phyloP scores from a whole-genome alignment of 2,329 filamentous ascomycete genomes.

The Xenoacremonium recifei region DNA sequence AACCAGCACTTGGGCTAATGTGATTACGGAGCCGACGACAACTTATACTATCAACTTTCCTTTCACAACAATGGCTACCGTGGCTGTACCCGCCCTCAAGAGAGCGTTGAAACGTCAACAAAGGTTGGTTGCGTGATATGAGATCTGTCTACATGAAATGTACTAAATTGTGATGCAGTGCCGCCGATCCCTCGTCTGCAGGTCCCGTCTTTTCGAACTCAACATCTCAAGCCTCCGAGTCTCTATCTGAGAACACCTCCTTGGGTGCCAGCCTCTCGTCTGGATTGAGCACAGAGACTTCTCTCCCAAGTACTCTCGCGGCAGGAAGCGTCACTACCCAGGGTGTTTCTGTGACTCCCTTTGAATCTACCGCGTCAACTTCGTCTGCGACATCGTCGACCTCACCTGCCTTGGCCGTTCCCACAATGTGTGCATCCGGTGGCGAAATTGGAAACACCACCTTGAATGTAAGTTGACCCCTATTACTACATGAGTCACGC shows the following conservation, averaged over 20 bases:
- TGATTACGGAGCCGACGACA: constrained; percentile 37
- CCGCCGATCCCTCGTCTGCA: constrained; percentile 6
- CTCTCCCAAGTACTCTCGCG: constrained; percentile 5
- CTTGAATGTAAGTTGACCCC: constrained; percentile 33
- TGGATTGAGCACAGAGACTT: constrained; percentile 3
- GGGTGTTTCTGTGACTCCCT: too few relatives aligned
- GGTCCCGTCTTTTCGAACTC: constrained; percentile 37
- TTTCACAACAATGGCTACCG: constrained; percentile 36
- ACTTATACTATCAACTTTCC: constrained; percentile 40
- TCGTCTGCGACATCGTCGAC: constrained; percentile 2
- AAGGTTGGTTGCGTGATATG: constrained; percentile 15
- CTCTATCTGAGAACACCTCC: constrained; percentile 19
- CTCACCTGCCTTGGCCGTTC: constrained; percentile 7
- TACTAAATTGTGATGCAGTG: constrained; percentile 19
- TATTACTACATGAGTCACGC: too few relatives aligned
- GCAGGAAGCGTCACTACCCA: constrained; percentile 8
- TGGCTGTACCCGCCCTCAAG: constrained; percentile 26
- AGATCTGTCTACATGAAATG: constrained; percentile 8
- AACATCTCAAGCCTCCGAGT: constrained; percentile 15
- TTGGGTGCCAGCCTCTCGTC: constrained; percentile 31
- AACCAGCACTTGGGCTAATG: constrained; percentile 39
- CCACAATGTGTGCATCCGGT: constrained; percentile 27
- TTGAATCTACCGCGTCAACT: constrained; percentile 4
- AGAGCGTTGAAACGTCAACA: constrained; percentile 28
- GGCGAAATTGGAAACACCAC: constrained; percentile 37